A percentile compares a stretch with the other conserved stretches of the same genome.
phyloP scores from a whole-genome alignment of 768 basidiomycete species.

The Inosperma sp. region DNA sequence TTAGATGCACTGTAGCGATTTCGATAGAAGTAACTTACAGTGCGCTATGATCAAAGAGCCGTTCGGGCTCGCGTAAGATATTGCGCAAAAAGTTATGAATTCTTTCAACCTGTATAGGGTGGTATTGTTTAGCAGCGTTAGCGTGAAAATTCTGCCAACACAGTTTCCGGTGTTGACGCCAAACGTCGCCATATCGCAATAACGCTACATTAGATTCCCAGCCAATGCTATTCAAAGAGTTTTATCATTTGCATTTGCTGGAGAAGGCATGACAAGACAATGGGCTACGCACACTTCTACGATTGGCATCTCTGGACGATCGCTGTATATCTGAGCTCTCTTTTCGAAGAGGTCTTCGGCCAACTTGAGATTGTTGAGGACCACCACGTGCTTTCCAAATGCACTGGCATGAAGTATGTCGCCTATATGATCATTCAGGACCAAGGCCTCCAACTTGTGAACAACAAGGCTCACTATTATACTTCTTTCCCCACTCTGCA shows the following conservation, averaged over 20 bases:
- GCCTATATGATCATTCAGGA: constrained; percentile 1
- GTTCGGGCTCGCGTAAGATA: constrained; percentile 14
- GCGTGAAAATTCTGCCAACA: constrained; percentile 34
- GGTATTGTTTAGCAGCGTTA: constrained; percentile 24
- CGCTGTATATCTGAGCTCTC: constrained; percentile 42
- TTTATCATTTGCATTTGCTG: not conserved
- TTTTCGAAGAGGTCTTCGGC: constrained; percentile 33
- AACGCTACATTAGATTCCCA: constrained; percentile 37
- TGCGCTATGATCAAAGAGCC: constrained; percentile 7
- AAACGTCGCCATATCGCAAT: constrained; percentile 33
- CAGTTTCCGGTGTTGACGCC: constrained; percentile 35
- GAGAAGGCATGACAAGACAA: not conserved
- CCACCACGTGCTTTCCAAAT: constrained; percentile 22
- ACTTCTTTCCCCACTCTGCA: constrained; percentile 4
- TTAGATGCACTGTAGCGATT: not conserved
- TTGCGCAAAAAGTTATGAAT: constrained; percentile 28
- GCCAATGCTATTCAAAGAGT: constrained; percentile 23
- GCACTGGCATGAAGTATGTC: constrained; percentile 21
- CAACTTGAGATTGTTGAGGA: constrained; percentile 24
- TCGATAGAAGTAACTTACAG: not conserved
- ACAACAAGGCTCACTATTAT: not conserved
- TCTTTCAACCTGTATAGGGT: constrained; percentile 26
- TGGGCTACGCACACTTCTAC: constrained; percentile 1
- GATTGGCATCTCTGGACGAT: constrained; percentile 32
- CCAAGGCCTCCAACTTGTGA: not conserved